These are phyloP conservation scores for Euphorbia celastroides DNA, from an alignment of 441 rosid genomes.

Conservation along the genomic window DNA sequence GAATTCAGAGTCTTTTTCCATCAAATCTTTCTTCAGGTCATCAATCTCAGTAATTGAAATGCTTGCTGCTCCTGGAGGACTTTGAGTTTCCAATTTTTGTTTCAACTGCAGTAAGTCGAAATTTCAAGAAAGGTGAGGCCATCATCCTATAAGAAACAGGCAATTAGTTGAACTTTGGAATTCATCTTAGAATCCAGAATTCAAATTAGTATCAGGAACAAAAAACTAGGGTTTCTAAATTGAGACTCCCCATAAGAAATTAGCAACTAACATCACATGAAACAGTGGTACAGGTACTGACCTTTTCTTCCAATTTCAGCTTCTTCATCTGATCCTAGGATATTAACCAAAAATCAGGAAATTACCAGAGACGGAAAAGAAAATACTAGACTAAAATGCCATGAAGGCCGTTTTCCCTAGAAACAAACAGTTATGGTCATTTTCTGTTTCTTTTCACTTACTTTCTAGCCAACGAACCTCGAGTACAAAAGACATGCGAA, in stretches of 20 bases:
- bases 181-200: neutral
- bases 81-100: conserved; percentile 9
- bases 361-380: neutral
- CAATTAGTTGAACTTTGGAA: no score
- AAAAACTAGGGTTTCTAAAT: neutral
- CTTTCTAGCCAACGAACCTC: no score
- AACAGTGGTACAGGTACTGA: neutral
- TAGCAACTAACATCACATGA: neutral
- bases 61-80: neutral
- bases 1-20: conserved; percentile 18
- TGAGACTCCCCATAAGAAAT: neutral
- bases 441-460: no score
- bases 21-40: conserved; percentile 13
- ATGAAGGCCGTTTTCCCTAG: no score
- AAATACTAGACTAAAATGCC: neutral
- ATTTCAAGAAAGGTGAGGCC: no score
- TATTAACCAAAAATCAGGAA: neutral
- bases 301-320: neutral
- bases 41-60: neutral
- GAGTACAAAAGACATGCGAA: neutral
- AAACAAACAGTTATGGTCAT: no score
- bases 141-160: no score
- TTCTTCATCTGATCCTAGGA: neutral
- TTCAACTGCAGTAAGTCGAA: neutral
- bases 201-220: neutral